Evolutionary conservation across 2,329 filamentous ascomycete genomes (phyloP).

Genomic region (Periconia digitata): DNA sequence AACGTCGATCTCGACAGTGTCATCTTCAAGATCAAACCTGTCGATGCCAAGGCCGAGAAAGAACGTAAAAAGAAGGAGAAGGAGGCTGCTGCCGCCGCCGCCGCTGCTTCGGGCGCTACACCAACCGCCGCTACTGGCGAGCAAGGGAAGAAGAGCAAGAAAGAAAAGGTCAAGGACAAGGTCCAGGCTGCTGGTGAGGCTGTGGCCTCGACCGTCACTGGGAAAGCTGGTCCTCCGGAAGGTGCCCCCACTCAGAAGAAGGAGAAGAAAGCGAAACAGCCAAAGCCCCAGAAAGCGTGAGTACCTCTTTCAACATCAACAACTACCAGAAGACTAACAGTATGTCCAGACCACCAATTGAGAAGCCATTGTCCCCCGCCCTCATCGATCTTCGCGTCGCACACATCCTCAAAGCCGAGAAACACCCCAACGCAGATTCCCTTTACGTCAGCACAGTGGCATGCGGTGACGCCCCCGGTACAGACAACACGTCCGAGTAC

Average conservation of each 20-base stretch:
- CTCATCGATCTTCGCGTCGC: slow-evolving; percentile 95
- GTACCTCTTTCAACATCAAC: slow-evolving; percentile 5
- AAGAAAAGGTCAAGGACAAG: slow-evolving; percentile 53
- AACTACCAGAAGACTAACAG: slow-evolving; percentile 25
- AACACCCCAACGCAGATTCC: slow-evolving; percentile 95
- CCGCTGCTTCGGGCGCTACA: slow-evolving; percentile 51
- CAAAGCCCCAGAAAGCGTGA: slow-evolving; percentile 64
- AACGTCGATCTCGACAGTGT: slow-evolving; percentile 77
- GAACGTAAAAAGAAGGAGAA: slow-evolving; percentile 97
- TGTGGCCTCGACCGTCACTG: slow-evolving; percentile 49
- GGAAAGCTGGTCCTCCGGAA: slow-evolving; percentile 46
- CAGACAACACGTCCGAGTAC: slow-evolving; percentile 86
- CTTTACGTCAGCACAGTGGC: slow-evolving; percentile 95
- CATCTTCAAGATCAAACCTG: slow-evolving; percentile 82
- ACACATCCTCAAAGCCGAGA: slow-evolving; percentile 93
- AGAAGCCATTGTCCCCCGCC: slow-evolving; percentile 76
- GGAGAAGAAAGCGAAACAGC: slow-evolving; percentile 88
- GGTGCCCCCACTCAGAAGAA: slow-evolving; percentile 60
- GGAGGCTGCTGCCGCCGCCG: slow-evolving; percentile 61
- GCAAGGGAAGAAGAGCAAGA: slow-evolving; percentile 48
- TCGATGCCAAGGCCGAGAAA: slow-evolving; percentile 93
- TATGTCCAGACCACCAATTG: slow-evolving; percentile 52
- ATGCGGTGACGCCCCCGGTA: slow-evolving; percentile 82
- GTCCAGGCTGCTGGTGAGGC: slow-evolving; percentile 57
- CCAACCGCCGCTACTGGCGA: slow-evolving; percentile 39